Evolutionary conservation across 345 rosid species (phyloP).

Genomic region (Melaleuca alternifolia): DNA sequence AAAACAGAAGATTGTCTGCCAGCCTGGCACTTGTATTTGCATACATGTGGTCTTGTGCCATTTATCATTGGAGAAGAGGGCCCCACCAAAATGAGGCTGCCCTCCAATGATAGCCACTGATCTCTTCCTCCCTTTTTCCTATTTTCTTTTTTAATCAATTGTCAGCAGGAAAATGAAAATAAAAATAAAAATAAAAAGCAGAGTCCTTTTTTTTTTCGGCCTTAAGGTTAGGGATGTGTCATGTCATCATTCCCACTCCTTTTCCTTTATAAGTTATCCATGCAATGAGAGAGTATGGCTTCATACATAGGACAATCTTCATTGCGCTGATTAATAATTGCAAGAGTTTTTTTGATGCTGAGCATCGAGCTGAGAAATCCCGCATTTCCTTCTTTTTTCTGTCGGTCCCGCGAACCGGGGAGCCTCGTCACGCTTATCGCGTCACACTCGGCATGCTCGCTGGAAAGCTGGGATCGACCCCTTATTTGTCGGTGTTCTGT

Average conservation of each 20-base stretch:
- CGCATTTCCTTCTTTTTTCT: background rate
- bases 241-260: background rate
- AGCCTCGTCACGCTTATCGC: background rate
- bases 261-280: background rate
- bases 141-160: background rate
- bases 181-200: no score
- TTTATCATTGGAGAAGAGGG: background rate
- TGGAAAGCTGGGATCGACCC: background rate
- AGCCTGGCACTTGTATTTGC: background rate
- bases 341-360: background rate
- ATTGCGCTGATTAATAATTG: background rate
- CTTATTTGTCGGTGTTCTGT: background rate
- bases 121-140: background rate
- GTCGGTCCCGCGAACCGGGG: background rate
- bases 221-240: background rate
- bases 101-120: background rate
- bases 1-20: background rate
- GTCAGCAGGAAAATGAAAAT: no score
- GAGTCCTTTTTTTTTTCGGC: no score
- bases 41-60: background rate
- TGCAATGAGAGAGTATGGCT: background rate
- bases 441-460: background rate
- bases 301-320: background rate
- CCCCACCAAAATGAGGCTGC: background rate
- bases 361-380: background rate